These are phyloP conservation scores for Didymellaceae sp. DNA, from an alignment of 2,329 filamentous ascomycete genomes.

Conservation along the genomic window DNA sequence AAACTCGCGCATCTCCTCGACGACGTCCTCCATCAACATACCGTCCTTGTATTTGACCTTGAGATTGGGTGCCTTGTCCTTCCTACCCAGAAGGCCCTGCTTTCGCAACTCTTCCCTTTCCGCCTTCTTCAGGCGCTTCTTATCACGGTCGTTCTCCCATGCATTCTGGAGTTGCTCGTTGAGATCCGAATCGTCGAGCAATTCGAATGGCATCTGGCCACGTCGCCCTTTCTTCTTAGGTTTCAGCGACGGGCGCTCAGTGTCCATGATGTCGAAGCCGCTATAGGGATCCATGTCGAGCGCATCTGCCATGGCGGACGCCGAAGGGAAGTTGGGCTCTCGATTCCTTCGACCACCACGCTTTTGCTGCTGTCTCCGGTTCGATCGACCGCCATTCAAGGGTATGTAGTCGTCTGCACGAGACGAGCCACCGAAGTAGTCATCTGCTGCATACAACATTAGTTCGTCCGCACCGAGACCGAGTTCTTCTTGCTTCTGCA, in stretches of 20 bases:
- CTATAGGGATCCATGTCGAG: conserved; percentile 67
- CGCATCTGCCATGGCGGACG: conserved; percentile 63
- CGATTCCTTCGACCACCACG: conserved; percentile 23
- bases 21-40: conserved; percentile 73
- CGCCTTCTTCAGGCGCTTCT: conserved; percentile 56
- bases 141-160: conserved; percentile 54
- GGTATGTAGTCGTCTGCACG: conserved; percentile 19
- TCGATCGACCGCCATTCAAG: conserved; percentile 34
- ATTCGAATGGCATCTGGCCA: conserved; percentile 55
- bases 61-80: conserved; percentile 56
- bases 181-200: conserved; percentile 54
- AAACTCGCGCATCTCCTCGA: conserved; percentile 75
- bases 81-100: conserved; percentile 53
- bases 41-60: conserved; percentile 75
- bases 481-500: conserved; percentile 68
- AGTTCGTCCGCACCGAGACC: conserved; percentile 67
- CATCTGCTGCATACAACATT: conserved; percentile 61
- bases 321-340: conserved; percentile 56
- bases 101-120: conserved; percentile 55
- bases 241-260: conserved; percentile 71
- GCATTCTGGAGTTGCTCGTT: conserved; percentile 47
- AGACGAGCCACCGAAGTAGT: conserved; percentile 43
- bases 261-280: conserved; percentile 86
- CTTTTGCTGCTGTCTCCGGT: conserved; percentile 31
- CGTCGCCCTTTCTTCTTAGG: conserved; percentile 70